These are phyloP conservation scores for Hyphopichia buzzinii DNA, from an alignment of 1,139 yeast genomes.

Conservation along the genomic window DNA sequence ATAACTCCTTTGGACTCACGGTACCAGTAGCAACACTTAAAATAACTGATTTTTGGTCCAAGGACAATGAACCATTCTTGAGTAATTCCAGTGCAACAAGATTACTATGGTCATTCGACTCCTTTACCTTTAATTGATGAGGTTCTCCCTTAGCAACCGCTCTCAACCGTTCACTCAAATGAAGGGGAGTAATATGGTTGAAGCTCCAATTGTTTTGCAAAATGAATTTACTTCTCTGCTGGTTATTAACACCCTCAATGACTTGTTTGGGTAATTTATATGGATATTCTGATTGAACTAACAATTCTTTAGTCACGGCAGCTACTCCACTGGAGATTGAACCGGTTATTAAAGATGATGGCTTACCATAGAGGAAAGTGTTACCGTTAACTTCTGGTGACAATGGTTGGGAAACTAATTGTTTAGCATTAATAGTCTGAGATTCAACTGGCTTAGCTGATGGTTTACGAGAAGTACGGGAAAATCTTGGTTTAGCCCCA, in stretches of 20 bases:
- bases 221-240: slow-evolving; percentile 27
- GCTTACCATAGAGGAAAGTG: slow-evolving; percentile 42
- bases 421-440: slow-evolving; percentile 2
- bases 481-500: slow-evolving; percentile 4
- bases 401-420: slow-evolving; percentile 17
- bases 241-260: slow-evolving; percentile 24
- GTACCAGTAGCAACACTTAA: slow-evolving; percentile 29
- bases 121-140: slow-evolving; percentile 12
- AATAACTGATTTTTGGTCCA: slow-evolving; percentile 27
- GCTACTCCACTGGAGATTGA: slow-evolving; percentile 35
- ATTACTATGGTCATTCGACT: slow-evolving; percentile 13
- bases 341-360: slow-evolving; percentile 16
- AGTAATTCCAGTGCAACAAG: slow-evolving; percentile 22
- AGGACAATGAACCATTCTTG: slow-evolving; percentile 31
- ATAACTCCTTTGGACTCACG: slow-evolving; percentile 22
- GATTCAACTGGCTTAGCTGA: neutral
- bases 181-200: slow-evolving; percentile 8
- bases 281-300: slow-evolving; percentile 43
- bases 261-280: slow-evolving; percentile 38
- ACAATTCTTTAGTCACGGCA: slow-evolving; percentile 38
- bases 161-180: slow-evolving; percentile 18
- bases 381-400: slow-evolving; percentile 26
- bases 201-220: slow-evolving; percentile 33
- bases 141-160: slow-evolving; percentile 36
- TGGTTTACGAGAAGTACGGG: neutral